These are phyloP conservation scores for Neurospora sp. DNA, from an alignment of 495 filamentous ascomycete species.

Conservation along the genomic window DNA sequence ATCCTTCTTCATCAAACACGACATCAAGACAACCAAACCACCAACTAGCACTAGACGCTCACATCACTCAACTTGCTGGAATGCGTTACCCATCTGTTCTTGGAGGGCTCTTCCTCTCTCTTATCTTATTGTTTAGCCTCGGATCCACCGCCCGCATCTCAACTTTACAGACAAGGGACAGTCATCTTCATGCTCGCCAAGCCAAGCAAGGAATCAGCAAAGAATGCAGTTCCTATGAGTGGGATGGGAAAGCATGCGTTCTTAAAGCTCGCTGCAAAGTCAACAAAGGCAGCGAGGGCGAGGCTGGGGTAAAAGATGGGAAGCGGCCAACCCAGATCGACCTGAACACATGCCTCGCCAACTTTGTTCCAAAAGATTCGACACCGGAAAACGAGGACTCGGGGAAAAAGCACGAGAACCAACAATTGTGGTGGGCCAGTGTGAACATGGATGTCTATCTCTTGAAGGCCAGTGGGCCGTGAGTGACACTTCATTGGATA, in stretches of 20 bases:
- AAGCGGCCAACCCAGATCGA: not conserved
- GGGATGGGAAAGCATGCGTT: not conserved
- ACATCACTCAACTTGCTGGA: not conserved
- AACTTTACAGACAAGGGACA: not conserved
- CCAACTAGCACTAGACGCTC: not conserved
- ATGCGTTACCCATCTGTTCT: not conserved
- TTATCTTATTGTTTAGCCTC: not conserved
- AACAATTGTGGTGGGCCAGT: not conserved
- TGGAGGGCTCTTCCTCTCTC: not conserved
- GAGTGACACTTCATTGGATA: too few species aligned
- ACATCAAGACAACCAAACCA: not conserved
- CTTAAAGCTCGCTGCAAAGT: not conserved
- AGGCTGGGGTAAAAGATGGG: too few species aligned
- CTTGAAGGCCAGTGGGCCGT: too few species aligned
- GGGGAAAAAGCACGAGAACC: not conserved
- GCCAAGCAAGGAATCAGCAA: not conserved
- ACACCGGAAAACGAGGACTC: not conserved
- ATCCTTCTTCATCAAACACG: not conserved
- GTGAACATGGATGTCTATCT: too few species aligned
- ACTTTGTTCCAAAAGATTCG: not conserved
- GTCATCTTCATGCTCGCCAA: not conserved
- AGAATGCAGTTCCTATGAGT: not conserved
- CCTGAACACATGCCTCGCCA: not conserved
- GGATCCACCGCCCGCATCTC: not conserved
- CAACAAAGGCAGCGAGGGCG: not conserved